Percentiles rank a stretch among this genome's conserved stretches.
phyloP scores from a whole-genome alignment of 2,329 filamentous ascomycete genomes.

The Escovopsis sp. region DNA sequence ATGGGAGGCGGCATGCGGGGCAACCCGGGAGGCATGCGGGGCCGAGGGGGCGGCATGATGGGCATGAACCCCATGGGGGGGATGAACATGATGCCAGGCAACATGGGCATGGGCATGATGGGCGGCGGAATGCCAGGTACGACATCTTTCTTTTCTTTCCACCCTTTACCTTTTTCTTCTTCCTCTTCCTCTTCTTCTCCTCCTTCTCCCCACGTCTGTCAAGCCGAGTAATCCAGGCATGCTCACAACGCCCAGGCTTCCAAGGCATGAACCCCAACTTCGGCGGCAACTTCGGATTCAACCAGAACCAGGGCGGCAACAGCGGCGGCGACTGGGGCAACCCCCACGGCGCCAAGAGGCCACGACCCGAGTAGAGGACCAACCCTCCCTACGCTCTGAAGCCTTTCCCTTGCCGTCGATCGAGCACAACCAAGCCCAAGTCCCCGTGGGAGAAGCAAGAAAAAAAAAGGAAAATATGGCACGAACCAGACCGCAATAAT shows the following conservation, averaged over 20 bases:
- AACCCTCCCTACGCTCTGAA: not conserved
- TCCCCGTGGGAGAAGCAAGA: too few species aligned
- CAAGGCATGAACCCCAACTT: slow-evolving; percentile 56
- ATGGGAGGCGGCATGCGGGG: slow-evolving; percentile 36
- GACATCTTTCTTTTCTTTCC: not conserved
- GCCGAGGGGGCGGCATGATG: slow-evolving; percentile 37
- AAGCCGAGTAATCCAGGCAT: not conserved
- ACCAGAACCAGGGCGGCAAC: slow-evolving; percentile 30
- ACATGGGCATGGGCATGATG: slow-evolving; percentile 39
- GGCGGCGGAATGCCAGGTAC: slow-evolving; percentile 22
- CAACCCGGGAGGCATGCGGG: slow-evolving; percentile 33
- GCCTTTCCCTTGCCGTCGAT: not conserved
- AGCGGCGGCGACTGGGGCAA: slow-evolving; percentile 54
- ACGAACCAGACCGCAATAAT: too few species aligned
- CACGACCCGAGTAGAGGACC: slow-evolving; percentile 49
- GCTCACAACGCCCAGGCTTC: slow-evolving; percentile 36
- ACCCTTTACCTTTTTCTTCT: not conserved
- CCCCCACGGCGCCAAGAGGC: slow-evolving; percentile 67
- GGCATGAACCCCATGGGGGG: slow-evolving; percentile 32
- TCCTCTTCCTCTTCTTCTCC: not conserved
- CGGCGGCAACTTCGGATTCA: slow-evolving; percentile 56
- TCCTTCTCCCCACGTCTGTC: not conserved
- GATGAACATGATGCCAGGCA: slow-evolving; percentile 43
- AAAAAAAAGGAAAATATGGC: too few species aligned
- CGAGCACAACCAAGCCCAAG: too few species aligned